Conservation (phyloP, 2,329 filamentous ascomycete species). For the Cladophialophora carrionii region DNA sequence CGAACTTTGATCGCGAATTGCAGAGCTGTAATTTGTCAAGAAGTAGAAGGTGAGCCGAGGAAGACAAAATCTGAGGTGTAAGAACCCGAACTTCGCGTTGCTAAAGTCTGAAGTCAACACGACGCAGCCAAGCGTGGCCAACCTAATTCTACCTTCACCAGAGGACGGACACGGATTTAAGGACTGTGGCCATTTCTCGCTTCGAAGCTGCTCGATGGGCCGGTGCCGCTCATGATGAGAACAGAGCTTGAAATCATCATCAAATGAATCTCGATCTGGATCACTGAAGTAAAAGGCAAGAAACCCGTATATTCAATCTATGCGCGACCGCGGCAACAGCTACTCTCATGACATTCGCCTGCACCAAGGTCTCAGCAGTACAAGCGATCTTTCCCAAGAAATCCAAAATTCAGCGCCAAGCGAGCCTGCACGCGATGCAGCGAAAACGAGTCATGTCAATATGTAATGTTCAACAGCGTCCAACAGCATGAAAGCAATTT, state of each 20-base stretch:
- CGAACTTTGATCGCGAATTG: background rate
- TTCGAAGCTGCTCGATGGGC: background rate
- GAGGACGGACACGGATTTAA: background rate
- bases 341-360: background rate
- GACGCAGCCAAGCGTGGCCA: background rate
- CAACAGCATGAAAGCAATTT: background rate
- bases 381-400: background rate
- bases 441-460: background rate
- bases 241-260: background rate
- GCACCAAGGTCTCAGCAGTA: background rate
- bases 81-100: background rate
- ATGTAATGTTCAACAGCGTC: background rate
- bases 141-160: background rate
- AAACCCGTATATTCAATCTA: background rate
- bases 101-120: background rate
- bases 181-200: background rate
- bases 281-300: background rate
- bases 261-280: background rate
- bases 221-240: background rate
- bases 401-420: background rate
- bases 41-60: background rate
- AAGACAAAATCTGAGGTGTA: background rate
- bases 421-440: background rate
- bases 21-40: background rate
- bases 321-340: background rate